A percentile compares a stretch with the other conserved stretches of the same genome.
These are phyloP conservation scores for Metschnikowia aberdeeniae DNA, from an alignment of 805 yeast species.

Conservation along the genomic window DNA sequence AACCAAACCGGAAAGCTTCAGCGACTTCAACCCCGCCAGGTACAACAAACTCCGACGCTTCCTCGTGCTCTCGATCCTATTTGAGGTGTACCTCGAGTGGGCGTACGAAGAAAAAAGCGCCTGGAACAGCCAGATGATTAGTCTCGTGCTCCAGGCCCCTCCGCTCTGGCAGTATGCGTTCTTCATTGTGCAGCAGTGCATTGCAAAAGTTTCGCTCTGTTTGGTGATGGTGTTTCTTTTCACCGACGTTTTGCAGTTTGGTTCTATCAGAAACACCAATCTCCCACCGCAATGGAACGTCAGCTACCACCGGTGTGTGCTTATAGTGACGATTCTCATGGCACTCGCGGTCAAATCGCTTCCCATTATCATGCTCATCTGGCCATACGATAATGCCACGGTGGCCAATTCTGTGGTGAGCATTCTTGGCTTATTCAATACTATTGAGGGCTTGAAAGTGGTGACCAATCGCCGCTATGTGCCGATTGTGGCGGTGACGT, in stretches of 20 bases:
- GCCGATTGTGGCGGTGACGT: conserved; percentile 6
- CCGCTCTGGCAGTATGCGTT: conserved; percentile 51
- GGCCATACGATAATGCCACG: conserved; percentile 87
- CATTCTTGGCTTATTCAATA: conserved; percentile 55
- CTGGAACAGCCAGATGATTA: conserved; percentile 24
- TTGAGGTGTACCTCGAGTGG: conserved; percentile 91
- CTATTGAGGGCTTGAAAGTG: conserved; percentile 51
- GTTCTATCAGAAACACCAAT: conserved; percentile 16
- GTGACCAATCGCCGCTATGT: conserved; percentile 10
- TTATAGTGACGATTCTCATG: conserved; percentile 67
- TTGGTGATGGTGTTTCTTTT: conserved; percentile 27
- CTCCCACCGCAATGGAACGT: conserved; percentile 27
- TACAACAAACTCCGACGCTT: conserved; percentile 38
- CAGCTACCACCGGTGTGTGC: conserved; percentile 34
- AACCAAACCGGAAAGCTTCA: not conserved
- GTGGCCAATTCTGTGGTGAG: conserved; percentile 58
- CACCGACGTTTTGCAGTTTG: conserved; percentile 19
- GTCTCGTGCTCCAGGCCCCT: conserved; percentile 26
- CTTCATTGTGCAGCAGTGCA: conserved; percentile 50
- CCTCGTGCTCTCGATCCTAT: conserved; percentile 60
- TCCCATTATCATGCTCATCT: conserved; percentile 89
- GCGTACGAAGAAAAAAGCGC: conserved; percentile 73
- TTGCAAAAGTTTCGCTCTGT: conserved; percentile 44
- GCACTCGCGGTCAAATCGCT: conserved; percentile 78
- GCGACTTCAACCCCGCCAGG: conserved; percentile 4